phyloP scores from a whole-genome alignment of 176 grass and related monocot genomes.

The Triticum dicoccoides region DNA sequence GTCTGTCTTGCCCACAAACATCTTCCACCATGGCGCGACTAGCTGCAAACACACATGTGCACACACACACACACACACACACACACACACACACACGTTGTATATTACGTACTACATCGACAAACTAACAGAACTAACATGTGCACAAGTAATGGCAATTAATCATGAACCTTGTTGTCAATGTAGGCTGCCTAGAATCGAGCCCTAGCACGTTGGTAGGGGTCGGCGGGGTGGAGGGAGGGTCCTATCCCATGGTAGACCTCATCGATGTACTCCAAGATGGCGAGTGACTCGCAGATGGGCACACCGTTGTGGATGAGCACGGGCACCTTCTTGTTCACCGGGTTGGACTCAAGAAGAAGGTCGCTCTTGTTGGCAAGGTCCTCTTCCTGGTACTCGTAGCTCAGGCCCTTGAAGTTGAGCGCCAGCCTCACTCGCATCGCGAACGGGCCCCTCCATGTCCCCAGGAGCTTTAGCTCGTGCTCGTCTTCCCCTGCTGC shows the following conservation, averaged over 20 bases:
- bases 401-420: neutral
- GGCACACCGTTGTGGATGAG: neutral
- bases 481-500: neutral
- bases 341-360: neutral
- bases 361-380: neutral
- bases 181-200: no score
- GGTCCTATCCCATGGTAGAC: neutral
- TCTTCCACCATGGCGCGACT: neutral
- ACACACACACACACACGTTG: no score
- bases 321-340: neutral
- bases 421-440: neutral
- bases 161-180: no score
- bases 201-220: no score
- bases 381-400: neutral
- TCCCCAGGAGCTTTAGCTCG: neutral
- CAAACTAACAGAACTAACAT: no score
- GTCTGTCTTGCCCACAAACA: neutral
- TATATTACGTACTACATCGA: no score
- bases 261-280: neutral
- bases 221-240: neutral
- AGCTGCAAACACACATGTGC: neutral
- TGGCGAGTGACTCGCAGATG: neutral
- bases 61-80: no score
- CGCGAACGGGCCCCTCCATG: neutral
- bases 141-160: no score